A percentile compares a stretch with the other conserved stretches of the same genome.
Conservation (phyloP, 768 basidiomycete genomes). For the Xerocomus brunneocitrinus region DNA sequence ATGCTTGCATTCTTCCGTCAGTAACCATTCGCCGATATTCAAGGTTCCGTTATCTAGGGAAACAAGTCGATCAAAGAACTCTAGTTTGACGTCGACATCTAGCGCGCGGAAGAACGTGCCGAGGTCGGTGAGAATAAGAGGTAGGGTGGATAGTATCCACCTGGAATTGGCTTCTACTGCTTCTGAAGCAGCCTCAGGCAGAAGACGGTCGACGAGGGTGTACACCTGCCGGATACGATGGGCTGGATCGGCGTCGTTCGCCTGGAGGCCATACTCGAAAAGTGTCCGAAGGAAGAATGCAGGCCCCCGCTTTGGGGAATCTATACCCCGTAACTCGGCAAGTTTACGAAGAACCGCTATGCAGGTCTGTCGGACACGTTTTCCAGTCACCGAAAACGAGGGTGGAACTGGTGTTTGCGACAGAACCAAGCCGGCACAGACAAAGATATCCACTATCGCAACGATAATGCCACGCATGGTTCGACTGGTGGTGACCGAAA, state of each 20-base stretch:
- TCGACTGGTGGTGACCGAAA: conserved; percentile 50
- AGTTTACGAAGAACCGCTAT: conserved; percentile 45
- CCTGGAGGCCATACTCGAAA: conserved; percentile 43
- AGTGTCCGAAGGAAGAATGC: conserved; percentile 54
- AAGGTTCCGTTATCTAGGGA: conserved; percentile 43
- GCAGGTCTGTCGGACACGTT: conserved; percentile 47
- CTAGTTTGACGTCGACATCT: conserved; percentile 50
- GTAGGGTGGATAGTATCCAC: conserved; percentile 55
- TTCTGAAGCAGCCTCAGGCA: conserved; percentile 37
- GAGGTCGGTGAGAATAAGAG: conserved; percentile 52
- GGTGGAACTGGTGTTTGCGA: conserved; percentile 34
- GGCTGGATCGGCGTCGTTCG: conserved; percentile 49
- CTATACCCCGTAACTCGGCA: conserved; percentile 25
- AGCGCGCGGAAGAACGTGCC: conserved; percentile 52
- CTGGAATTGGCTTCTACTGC: conserved; percentile 30
- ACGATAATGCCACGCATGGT: conserved; percentile 41
- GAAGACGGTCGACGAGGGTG: conserved; percentile 51
- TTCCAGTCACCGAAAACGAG: conserved; percentile 23
- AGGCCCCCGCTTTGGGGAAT: conserved; percentile 35
- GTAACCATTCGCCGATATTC: conserved; percentile 51
- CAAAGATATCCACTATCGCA: conserved; percentile 51
- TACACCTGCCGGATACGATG: conserved; percentile 53
- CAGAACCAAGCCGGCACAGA: conserved; percentile 46
- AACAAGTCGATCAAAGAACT: conserved; percentile 51
- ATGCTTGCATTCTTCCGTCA: conserved; percentile 59